Conservation (phyloP, 441 rosid species). For the Brassica balearica region DNA sequence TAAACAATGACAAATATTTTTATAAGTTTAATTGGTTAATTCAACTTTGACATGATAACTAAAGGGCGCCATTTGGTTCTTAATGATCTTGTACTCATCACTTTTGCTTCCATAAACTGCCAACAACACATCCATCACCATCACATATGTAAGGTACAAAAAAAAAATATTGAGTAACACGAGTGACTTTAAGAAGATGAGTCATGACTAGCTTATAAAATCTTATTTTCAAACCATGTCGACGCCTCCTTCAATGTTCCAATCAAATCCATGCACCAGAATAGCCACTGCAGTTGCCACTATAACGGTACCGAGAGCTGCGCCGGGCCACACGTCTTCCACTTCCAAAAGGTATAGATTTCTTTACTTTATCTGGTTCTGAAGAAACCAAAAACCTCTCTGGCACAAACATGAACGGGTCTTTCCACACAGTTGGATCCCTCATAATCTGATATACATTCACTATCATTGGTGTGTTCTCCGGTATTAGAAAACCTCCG, state of each 20-base stretch:
- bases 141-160: neutral
- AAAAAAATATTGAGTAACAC: neutral
- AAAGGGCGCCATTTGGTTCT: neutral
- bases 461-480: too few species aligned
- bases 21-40: neutral
- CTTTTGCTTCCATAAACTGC: neutral
- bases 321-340: too few species aligned
- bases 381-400: too few species aligned
- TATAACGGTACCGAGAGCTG: too few species aligned
- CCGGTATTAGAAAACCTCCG: too few species aligned
- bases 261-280: neutral
- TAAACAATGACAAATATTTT: neutral
- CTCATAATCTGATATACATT: too few species aligned
- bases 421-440: too few species aligned
- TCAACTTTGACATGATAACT: neutral
- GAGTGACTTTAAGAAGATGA: neutral
- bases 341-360: too few species aligned
- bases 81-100: neutral
- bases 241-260: neutral
- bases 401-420: too few species aligned
- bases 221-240: neutral
- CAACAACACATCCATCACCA: neutral
- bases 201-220: neutral
- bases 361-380: too few species aligned
- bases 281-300: too few species aligned